A percentile compares a stretch with the other conserved stretches of the same genome.
Evolutionary conservation across 257 asterid species (phyloP).

Genomic region (Solanum tarijense): DNA sequence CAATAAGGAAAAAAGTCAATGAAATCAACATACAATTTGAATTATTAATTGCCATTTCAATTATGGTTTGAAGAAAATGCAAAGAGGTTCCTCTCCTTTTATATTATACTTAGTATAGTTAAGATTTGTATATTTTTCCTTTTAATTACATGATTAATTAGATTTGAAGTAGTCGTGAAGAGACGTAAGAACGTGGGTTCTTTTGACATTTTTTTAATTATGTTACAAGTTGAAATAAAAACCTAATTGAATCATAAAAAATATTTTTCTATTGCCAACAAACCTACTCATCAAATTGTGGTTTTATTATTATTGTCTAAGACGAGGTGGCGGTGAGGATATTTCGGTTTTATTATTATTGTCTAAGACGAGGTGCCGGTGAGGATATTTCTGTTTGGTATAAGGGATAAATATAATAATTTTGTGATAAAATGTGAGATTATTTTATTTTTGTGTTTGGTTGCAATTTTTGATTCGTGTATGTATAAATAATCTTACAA

Average conservation of each 20-base stretch:
- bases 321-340: background rate
- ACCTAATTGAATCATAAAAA: background rate
- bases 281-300: background rate
- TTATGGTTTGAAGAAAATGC: background rate
- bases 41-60: background rate
- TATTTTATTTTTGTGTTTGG: background rate
- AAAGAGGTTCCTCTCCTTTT: background rate
- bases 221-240: background rate
- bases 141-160: background rate
- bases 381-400: background rate
- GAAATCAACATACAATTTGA: conserved; percentile 1
- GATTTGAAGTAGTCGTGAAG: background rate
- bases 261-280: background rate
- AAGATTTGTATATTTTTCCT: background rate
- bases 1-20: background rate
- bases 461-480: background rate
- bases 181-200: background rate
- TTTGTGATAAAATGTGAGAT: background rate
- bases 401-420: background rate
- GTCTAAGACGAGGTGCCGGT: background rate
- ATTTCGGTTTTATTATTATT: background rate
- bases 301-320: background rate
- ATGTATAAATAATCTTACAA: background rate
- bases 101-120: background rate
- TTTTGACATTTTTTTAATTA: background rate